phyloP scores from a whole-genome alignment of 768 basidiomycete genomes.

The Termitomyces sp. region DNA sequence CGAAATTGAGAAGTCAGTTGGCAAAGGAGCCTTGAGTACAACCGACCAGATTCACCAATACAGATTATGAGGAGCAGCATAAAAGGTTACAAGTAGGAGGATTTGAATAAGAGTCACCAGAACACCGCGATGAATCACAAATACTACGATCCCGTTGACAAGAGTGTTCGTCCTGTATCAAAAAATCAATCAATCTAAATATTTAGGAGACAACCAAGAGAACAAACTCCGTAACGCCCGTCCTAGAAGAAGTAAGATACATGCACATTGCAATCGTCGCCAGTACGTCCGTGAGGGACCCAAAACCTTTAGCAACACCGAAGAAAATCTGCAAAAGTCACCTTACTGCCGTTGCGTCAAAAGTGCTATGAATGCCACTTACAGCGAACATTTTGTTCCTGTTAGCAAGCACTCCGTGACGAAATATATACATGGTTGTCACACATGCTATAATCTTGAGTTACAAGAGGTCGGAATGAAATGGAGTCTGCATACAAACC shows the following conservation, averaged over 20 bases:
- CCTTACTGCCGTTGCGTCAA: no score
- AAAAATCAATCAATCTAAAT: not conserved
- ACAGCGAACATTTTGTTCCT: conserved; percentile 30
- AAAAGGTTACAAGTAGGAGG: conserved; percentile 40
- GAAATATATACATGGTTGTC: conserved; percentile 35
- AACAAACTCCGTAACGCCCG: conserved; percentile 34
- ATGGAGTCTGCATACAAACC: conserved; percentile 17
- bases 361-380: conserved; percentile 9
- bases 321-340: conserved; percentile 34
- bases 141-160: conserved; percentile 36
- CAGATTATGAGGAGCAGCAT: conserved; percentile 31
- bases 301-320: conserved; percentile 43
- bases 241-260: conserved; percentile 34
- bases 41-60: conserved; percentile 31
- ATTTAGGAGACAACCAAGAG: not conserved
- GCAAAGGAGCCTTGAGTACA: not conserved
- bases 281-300: conserved; percentile 39
- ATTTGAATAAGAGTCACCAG: conserved; percentile 44
- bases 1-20: not conserved
- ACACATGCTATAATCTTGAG: conserved; percentile 26
- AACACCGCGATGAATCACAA: conserved; percentile 40
- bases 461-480: not conserved
- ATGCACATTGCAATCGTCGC: conserved; percentile 45
- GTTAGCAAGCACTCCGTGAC: conserved; percentile 30
- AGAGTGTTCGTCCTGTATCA: conserved; percentile 36